Evolutionary conservation across 768 basidiomycete species (phyloP).

Genomic region (Coprinopsis cinerea): DNA sequence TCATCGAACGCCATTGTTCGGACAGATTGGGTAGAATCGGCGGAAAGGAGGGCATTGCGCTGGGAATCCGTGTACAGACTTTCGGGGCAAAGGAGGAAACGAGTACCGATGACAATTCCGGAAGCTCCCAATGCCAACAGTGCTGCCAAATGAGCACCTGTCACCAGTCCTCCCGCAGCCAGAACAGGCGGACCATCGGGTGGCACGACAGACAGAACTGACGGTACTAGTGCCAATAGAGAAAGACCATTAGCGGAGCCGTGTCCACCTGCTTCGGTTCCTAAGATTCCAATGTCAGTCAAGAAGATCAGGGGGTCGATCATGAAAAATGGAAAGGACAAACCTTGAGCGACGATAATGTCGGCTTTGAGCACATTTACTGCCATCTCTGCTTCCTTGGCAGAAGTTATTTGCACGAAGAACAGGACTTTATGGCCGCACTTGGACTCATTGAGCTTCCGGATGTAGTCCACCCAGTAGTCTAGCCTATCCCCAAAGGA

Average conservation of each 20-base stretch:
- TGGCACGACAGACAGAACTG: constrained; percentile 40
- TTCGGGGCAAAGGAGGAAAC: constrained; percentile 66
- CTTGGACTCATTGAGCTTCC: constrained; percentile 40
- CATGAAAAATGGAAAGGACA: neutral
- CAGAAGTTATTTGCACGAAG: constrained; percentile 60
- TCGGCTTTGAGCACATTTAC: constrained; percentile 66
- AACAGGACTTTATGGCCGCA: constrained; percentile 39
- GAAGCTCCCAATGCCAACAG: constrained; percentile 61
- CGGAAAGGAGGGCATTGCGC: constrained; percentile 45
- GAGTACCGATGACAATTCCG: constrained; percentile 69
- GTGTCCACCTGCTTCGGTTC: constrained; percentile 79
- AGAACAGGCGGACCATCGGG: constrained; percentile 47
- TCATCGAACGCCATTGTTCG: constrained; percentile 62
- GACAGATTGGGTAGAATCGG: constrained; percentile 39
- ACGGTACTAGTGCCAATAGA: constrained; percentile 52
- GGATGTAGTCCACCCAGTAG: constrained; percentile 57
- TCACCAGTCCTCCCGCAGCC: constrained; percentile 70
- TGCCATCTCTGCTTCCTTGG: constrained; percentile 54
- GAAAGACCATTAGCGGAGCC: constrained; percentile 53
- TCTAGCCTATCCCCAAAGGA: constrained; percentile 57
- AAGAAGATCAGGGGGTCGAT: neutral
- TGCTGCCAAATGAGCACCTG: constrained; percentile 59
- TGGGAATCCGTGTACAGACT: constrained; percentile 51
- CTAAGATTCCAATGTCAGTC: constrained; percentile 30
- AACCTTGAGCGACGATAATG: constrained; percentile 76